These are phyloP conservation scores for Colletotrichum sp. DNA, from an alignment of 2,329 filamentous ascomycete genomes.

Conservation along the genomic window DNA sequence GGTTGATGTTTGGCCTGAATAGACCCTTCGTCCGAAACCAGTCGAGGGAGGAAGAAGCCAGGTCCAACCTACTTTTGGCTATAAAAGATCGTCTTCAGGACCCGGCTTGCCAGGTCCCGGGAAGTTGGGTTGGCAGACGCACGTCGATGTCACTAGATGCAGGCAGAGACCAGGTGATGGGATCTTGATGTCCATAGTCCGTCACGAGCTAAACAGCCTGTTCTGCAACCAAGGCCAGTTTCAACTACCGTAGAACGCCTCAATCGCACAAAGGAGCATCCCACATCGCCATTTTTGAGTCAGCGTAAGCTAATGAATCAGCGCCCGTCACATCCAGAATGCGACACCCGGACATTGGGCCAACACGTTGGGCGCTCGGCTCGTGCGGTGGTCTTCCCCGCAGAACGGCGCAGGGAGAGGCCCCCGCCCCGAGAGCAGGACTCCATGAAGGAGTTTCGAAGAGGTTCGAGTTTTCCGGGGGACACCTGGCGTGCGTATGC, in stretches of 20 bases:
- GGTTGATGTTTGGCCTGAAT: not conserved
- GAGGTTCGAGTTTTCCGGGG: slow-evolving; percentile 12
- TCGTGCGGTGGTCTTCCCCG: slow-evolving; percentile 2
- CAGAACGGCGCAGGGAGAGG: not conserved
- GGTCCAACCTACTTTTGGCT: not conserved
- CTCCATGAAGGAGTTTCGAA: slow-evolving; percentile 7
- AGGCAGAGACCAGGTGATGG: not conserved
- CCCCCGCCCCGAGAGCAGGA: not conserved
- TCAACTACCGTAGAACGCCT: not conserved
- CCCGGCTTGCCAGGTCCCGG: not conserved
- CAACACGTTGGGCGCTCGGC: not conserved
- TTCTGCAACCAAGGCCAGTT: not conserved
- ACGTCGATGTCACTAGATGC: not conserved
- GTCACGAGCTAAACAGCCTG: not conserved
- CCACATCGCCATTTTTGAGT: not conserved
- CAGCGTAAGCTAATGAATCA: not conserved
- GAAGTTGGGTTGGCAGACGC: not conserved
- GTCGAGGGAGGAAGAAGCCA: not conserved
- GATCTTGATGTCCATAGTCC: not conserved
- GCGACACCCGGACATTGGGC: not conserved
- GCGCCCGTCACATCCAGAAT: not conserved
- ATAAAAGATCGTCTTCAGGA: not conserved
- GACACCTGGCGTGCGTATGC: not conserved
- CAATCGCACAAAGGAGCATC: not conserved
- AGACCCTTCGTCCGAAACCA: not conserved